Conservation (phyloP, 129 eudicot species). For the Chrysanthemum makinoi region DNA sequence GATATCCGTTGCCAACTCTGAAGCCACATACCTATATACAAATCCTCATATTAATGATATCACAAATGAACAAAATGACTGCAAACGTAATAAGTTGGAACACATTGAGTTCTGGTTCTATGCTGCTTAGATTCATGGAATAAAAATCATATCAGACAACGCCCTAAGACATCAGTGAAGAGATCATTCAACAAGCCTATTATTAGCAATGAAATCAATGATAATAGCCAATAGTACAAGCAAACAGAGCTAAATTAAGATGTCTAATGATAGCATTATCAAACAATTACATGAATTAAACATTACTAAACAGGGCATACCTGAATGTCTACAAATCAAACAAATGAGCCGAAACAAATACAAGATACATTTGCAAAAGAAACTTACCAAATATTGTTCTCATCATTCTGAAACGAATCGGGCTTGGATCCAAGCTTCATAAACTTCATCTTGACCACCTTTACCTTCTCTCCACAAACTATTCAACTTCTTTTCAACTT, state of each 20-base stretch:
- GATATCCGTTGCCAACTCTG: constrained; percentile 79
- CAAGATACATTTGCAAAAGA: constrained; percentile 23
- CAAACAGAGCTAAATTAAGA: not conserved
- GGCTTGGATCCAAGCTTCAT: constrained; percentile 99
- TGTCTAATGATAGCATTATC: not conserved
- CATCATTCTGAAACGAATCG: constrained; percentile 83
- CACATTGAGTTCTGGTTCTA: not conserved
- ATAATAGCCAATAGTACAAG: not conserved
- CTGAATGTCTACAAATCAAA: not conserved
- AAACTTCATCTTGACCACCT: constrained; percentile 72
- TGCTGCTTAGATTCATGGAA: constrained; percentile 9
- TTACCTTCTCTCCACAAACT: constrained; percentile 17
- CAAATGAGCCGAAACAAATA: not conserved
- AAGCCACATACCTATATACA: constrained; percentile 69
- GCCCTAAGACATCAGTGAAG: not conserved
- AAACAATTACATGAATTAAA: not conserved
- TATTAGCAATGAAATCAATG: not conserved
- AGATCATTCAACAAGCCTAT: not conserved
- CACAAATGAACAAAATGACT: no score
- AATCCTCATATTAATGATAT: no score
- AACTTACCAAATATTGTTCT: constrained; percentile 70
- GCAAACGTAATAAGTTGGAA: not conserved
- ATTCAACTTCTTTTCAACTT: constrained; percentile 29
- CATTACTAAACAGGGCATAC: constrained; percentile 1
- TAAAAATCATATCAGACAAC: constrained; percentile 3